These are phyloP conservation scores for Diplodia seriata DNA, from an alignment of 2,329 filamentous ascomycete genomes.

Conservation along the genomic window DNA sequence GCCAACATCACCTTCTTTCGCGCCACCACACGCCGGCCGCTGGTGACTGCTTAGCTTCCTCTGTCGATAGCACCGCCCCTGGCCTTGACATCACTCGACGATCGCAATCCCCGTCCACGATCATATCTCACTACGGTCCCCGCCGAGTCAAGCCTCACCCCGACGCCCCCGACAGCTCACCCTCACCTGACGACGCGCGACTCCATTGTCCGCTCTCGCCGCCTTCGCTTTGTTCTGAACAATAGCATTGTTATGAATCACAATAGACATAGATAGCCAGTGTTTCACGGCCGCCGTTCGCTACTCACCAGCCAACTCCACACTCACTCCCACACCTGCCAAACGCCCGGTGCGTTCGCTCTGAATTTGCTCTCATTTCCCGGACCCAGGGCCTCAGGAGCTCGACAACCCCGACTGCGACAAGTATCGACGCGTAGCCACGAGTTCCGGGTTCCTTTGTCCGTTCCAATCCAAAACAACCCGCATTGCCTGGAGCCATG, in stretches of 20 bases:
- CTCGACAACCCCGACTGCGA: slow-evolving; percentile 23
- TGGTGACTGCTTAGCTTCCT: slow-evolving; percentile 1
- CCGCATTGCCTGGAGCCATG: slow-evolving; percentile 25
- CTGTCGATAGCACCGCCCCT: neutral
- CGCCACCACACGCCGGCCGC: slow-evolving; percentile 27
- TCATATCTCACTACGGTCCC: slow-evolving; percentile 5
- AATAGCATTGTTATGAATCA: slow-evolving; percentile 25
- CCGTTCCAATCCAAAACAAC: slow-evolving; percentile 1
- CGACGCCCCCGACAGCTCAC: slow-evolving; percentile 20
- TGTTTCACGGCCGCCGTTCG: neutral
- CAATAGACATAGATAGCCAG: slow-evolving; percentile 30
- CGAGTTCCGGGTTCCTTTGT: slow-evolving; percentile 25
- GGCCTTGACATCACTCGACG: slow-evolving; percentile 15
- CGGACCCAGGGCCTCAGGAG: slow-evolving; percentile 20
- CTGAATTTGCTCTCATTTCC: slow-evolving; percentile 11
- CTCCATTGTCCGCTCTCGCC: neutral
- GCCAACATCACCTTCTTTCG: neutral
- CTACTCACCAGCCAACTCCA: neutral
- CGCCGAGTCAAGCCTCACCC: slow-evolving; percentile 2
- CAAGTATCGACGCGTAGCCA: slow-evolving; percentile 24
- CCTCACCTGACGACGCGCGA: slow-evolving; percentile 22
- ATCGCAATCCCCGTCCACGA: slow-evolving; percentile 18
- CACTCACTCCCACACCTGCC: neutral
- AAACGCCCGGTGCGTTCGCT: slow-evolving; percentile 23
- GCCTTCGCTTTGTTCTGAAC: slow-evolving; percentile 1